phyloP scores from a whole-genome alignment of 75 land plant species.

The Picea glauca region DNA sequence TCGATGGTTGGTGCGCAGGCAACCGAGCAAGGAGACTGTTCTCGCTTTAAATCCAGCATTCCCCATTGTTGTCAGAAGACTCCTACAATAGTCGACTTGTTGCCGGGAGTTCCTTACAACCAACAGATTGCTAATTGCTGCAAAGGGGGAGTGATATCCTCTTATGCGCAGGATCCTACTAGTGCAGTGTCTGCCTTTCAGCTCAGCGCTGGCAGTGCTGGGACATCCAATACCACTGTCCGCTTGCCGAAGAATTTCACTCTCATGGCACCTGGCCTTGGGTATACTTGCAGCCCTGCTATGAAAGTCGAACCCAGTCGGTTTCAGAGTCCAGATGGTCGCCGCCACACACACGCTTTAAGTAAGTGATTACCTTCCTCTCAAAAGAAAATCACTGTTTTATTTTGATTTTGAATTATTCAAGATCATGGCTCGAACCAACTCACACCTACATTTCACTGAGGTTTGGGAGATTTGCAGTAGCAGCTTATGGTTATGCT shows the following conservation, averaged over 20 bases:
- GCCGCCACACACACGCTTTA: constrained; percentile 54
- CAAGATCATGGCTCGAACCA: too few relatives aligned
- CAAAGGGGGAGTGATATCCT: constrained; percentile 60
- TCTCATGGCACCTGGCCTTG: constrained; percentile 47
- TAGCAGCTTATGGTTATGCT: too few relatives aligned
- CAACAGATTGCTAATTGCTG: constrained; percentile 74
- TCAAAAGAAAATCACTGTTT: too few relatives aligned
- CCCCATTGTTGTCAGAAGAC: constrained; percentile 68
- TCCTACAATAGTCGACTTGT: constrained; percentile 60
- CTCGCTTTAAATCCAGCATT: constrained; percentile 40
- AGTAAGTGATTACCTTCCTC: constrained; percentile 26
- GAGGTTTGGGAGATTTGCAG: too few relatives aligned
- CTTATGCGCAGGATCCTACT: constrained; percentile 64
- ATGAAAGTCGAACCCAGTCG: constrained; percentile 28
- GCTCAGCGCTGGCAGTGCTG: constrained; percentile 49
- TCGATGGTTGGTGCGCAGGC: constrained; percentile 72
- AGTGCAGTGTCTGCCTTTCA: constrained; percentile 39
- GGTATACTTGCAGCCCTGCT: constrained; percentile 65
- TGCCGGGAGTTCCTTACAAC: constrained; percentile 70
- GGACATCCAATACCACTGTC: constrained; percentile 60
- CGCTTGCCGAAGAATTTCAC: constrained; percentile 50
- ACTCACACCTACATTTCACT: too few relatives aligned
- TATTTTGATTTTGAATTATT: too few relatives aligned
- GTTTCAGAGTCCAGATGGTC: constrained; percentile 46
- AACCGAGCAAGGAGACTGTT: constrained; percentile 78